These are phyloP conservation scores for Phytophthora tubulina DNA, from an alignment of 352 stramenopile species.

Conservation along the genomic window DNA sequence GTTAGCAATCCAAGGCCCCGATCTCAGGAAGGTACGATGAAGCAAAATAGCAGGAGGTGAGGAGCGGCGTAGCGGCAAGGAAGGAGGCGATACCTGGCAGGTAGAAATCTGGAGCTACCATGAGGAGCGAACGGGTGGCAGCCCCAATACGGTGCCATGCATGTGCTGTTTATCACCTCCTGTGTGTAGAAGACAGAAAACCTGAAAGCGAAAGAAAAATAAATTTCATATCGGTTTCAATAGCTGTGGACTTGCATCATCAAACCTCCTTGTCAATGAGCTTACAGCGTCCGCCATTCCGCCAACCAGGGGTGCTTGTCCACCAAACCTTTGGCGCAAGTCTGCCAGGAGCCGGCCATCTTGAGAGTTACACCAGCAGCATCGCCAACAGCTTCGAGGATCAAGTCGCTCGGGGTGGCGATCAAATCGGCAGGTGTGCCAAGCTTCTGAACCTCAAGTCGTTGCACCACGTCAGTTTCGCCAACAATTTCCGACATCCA, in stretches of 20 bases:
- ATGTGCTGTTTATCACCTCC: conserved; percentile 23
- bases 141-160: background rate
- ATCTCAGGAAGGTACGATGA: conserved; percentile 20
- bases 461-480: conserved; percentile 52
- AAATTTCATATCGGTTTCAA: conserved; percentile 41
- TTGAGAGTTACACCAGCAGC: conserved; percentile 40
- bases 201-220: conserved; percentile 38
- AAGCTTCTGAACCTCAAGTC: conserved; percentile 81
- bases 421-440: conserved; percentile 83
- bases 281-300: conserved; percentile 83
- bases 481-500: conserved; percentile 77
- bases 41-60: conserved; percentile 23
- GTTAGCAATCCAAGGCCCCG: conserved; percentile 33
- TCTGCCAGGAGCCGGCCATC: conserved; percentile 61
- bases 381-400: conserved; percentile 50
- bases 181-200: conserved; percentile 41
- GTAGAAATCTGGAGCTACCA: conserved; percentile 1
- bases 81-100: conserved; percentile 4
- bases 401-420: conserved; percentile 73
- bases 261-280: background rate
- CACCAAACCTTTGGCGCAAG: conserved; percentile 50
- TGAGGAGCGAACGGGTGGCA: conserved; percentile 24
- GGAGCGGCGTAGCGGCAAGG: conserved; percentile 14
- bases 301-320: conserved; percentile 64
- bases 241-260: conserved; percentile 3